Evolutionary conservation across 1,284 basidiomycete species (phyloP), one percentile per base, ranked within the genome.

Genomic region (Cystobasidium slooffiae): DNA sequence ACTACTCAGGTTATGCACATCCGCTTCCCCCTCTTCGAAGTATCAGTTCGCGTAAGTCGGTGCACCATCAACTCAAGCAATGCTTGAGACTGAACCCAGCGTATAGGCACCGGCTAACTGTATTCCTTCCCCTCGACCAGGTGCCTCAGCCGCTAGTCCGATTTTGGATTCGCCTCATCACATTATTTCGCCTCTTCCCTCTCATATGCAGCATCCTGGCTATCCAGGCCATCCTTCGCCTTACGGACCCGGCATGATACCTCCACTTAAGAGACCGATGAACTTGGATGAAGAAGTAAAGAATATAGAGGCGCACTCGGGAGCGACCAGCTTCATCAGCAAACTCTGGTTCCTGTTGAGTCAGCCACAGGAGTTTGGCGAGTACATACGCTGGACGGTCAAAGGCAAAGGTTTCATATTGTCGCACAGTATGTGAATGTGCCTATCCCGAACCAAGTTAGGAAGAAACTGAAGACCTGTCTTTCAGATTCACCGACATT

Each of bases 401-500:
- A 73, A 73, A 39, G 70, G 70, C 43, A 73, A 64, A 22, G 70
- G 41, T 1, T 73, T 73, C 70, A 73, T 73, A 3, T 31, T 73
- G 14, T 73, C 70, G 14, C 70, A 73, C 62, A 65, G 70, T 73
- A 22, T 47, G 62, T 73, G 3, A 7, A 20, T 8, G 12, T 3
- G 22, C 10, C 55, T 41, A 14, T 22, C 4, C 7, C 14, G n/a
- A n/a, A 18, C 6, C 39, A 5, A 31, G 56, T 37, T n/a, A 7
- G 44, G 18, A 39, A 12, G 22, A 55, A 41, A 58, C 41, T 44
- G 18, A 22, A 44, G 6, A 37, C n/a, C 31, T 44, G 24, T 20
- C 51, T n/a, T 24, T 39, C 51, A 73, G 70, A 73, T 47, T 73
- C 70, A n/a, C 70, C 70, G 41, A 73, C 70, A 20, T 73, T 73